phyloP scores from a whole-genome alignment of 192 early-diverging fungal species.

The Coemansia sp. region DNA sequence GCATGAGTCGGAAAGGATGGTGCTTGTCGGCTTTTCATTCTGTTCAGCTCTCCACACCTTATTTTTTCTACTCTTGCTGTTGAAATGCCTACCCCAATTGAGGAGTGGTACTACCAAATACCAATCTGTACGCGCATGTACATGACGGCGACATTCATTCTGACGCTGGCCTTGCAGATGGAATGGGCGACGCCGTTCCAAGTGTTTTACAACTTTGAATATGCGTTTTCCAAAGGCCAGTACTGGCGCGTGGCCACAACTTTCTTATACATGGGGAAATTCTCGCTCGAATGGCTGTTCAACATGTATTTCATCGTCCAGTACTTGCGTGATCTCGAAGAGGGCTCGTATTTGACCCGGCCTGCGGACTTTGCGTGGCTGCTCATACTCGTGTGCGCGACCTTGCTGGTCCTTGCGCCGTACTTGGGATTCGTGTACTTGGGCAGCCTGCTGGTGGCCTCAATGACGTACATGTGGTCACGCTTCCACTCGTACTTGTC shows the following conservation, averaged over 20 bases:
- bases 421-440: constrained; percentile 67
- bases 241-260: constrained; percentile 91
- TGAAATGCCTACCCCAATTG: constrained; percentile 59
- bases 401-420: constrained; percentile 52
- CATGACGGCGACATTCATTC: constrained; percentile 70
- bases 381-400: constrained; percentile 63
- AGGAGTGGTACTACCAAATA: constrained; percentile 89
- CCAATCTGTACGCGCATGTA: constrained; percentile 85
- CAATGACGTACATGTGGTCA: constrained; percentile 96
- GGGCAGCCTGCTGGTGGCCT: constrained; percentile 75
- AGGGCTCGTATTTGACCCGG: constrained; percentile 84
- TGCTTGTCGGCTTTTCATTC: not conserved
- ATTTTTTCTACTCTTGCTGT: not conserved
- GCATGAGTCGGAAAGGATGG: not conserved
- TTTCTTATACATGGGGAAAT: constrained; percentile 89
- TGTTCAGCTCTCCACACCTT: not conserved
- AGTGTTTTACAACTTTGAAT: constrained; percentile 74
- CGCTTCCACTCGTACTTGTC: constrained; percentile 85
- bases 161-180: constrained; percentile 84
- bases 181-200: constrained; percentile 76
- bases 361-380: constrained; percentile 94
- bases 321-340: constrained; percentile 90
- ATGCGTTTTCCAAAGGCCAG: constrained; percentile 69
- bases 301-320: constrained; percentile 88
- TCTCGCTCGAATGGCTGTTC: constrained; percentile 89